Evolutionary conservation across 139 green algal genomes (phyloP).

Genomic region (Coelastrella sp.): DNA sequence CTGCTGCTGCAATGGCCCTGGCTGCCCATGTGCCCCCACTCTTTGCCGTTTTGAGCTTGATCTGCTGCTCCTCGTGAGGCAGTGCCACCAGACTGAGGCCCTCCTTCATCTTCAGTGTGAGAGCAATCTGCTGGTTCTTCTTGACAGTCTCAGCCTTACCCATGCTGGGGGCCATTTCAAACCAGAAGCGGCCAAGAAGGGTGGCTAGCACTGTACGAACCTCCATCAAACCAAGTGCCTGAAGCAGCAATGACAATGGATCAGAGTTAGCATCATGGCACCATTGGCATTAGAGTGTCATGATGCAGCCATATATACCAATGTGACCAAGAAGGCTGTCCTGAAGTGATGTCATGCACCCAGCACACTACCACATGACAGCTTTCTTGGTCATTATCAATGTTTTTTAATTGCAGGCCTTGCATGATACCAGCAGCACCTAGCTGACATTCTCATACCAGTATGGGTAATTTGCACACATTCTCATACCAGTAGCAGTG

Average conservation of each 20-base stretch:
- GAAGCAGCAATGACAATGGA: not conserved
- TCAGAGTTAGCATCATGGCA: not conserved
- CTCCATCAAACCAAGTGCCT: slow-evolving; percentile 69
- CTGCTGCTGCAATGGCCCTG: not conserved
- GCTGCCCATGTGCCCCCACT: not conserved
- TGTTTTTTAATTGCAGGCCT: too few relatives aligned
- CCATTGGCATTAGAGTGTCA: too few relatives aligned
- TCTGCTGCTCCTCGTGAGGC: slow-evolving; percentile 13
- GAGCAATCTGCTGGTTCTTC: slow-evolving; percentile 52
- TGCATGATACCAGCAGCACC: too few relatives aligned
- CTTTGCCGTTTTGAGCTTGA: not conserved
- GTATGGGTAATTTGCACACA: too few relatives aligned
- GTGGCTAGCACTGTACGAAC: slow-evolving; percentile 61
- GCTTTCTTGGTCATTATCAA: too few relatives aligned
- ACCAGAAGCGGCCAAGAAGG: slow-evolving; percentile 59
- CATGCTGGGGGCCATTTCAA: slow-evolving; percentile 54
- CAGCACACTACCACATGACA: too few relatives aligned
- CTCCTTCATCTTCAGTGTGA: slow-evolving; percentile 61
- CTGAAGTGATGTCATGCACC: too few relatives aligned
- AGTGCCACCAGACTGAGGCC: slow-evolving; percentile 49
- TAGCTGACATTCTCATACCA: too few relatives aligned
- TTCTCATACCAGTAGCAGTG: too few relatives aligned
- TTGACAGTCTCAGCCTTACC: slow-evolving; percentile 42
- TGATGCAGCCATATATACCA: too few relatives aligned
- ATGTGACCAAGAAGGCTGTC: too few relatives aligned